These are phyloP conservation scores for Canavalia ensiformis DNA, from an alignment of 306 rosid species.

Conservation along the genomic window DNA sequence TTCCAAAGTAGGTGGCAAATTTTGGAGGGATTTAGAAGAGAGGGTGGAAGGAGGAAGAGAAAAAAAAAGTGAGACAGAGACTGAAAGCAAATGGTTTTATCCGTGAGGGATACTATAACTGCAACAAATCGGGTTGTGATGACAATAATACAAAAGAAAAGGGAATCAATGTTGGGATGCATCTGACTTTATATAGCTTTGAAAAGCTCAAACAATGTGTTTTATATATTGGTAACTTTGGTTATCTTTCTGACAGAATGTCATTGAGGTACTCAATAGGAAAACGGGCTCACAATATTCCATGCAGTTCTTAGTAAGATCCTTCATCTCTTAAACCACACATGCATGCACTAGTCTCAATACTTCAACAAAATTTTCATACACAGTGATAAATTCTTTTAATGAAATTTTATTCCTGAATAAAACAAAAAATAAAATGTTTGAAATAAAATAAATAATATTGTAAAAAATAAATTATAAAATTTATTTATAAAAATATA, in stretches of 20 bases:
- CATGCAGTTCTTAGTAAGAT: conserved; percentile 62
- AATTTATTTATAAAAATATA: no score
- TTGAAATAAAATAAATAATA: no score
- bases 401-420: no score
- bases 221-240: conserved; percentile 52
- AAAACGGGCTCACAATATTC: conserved; percentile 64
- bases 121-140: conserved; percentile 62
- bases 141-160: conserved; percentile 69
- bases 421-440: no score
- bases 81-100: conserved; percentile 64
- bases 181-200: conserved; percentile 68
- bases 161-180: conserved; percentile 89
- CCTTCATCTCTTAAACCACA: conserved; percentile 55
- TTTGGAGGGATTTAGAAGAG: conserved; percentile 71
- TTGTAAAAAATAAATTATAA: no score
- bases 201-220: conserved; percentile 56
- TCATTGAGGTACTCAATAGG: conserved; percentile 63
- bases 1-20: conserved; percentile 80
- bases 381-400: not conserved
- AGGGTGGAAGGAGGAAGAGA: conserved; percentile 38
- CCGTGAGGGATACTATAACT: conserved; percentile 32
- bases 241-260: conserved; percentile 65
- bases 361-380: conserved; percentile 29
- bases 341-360: conserved; percentile 47
- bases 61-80: conserved; percentile 59